Base-by-base conservation (phyloP, 805 yeast genomes). In the Starmerella powellii region DNA sequence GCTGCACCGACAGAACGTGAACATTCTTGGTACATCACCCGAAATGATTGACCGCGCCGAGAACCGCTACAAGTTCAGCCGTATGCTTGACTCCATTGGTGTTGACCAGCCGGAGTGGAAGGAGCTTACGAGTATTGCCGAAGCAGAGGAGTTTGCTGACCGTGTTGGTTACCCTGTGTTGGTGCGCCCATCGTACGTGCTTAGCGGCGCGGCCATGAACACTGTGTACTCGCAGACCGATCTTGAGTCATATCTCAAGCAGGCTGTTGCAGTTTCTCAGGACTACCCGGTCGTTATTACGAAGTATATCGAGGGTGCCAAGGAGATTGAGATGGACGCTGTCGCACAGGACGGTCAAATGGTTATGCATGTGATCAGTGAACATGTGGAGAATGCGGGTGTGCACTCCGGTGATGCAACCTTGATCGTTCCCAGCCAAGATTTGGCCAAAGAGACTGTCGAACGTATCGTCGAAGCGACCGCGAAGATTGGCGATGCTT, bases 61-160 rank as follows among this genome's bases (percentile, higher is more conserved):
- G 71, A 87, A 88, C 68, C 77, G 98, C 68, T 87, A 85, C 74
- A 88, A 91, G 69, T 88, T 88, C 70, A 85, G 95, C 34, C 83
- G 95, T 66, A 86, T 88, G 93, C 73, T 88, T 67, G 98, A 88
- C 65, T 76, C 75, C 53, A 88, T 88, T 58, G 95, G 94, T 43
- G 96, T 88, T 50, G 98, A 88, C 66, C 98, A 88, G 67, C 98
- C 98, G 34, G 95, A 95, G 30, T 88, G 98, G 98, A 88, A 87
- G 64, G 98, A 88, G 65, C 74, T 88, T 56, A 86, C 97, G 29
- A 83, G 95, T 19, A 71, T 85, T 45, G 84, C 72, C 31, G 97
- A 88, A 64, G 97, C 98, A 46, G 93, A 84, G 62, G 76, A 67
- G 34, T 88, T 88, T 60, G 96, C 97, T 45, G 80, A 84, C 37